Evolutionary conservation across 345 rosid genomes (phyloP).

Genomic region (Boechera stricta): DNA sequence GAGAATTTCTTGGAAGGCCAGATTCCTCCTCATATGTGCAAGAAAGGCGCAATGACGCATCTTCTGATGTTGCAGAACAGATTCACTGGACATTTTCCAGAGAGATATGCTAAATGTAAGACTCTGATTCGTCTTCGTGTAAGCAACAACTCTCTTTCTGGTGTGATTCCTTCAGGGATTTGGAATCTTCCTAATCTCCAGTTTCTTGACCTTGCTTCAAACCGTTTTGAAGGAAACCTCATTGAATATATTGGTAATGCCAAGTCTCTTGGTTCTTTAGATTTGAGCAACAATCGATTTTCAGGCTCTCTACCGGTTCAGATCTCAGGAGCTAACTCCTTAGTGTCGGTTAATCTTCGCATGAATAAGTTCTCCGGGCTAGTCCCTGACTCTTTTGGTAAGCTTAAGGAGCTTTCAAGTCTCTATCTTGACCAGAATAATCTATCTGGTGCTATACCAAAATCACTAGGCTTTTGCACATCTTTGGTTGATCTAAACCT

Average conservation of each 20-base stretch:
- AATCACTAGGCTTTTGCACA: constrained; percentile 60
- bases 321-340: constrained; percentile 61
- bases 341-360: constrained; percentile 57
- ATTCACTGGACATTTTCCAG: constrained; percentile 68
- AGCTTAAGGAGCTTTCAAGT: constrained; percentile 58
- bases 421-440: constrained; percentile 56
- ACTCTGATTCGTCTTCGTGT: constrained; percentile 64
- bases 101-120: constrained; percentile 59
- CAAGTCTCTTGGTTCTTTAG: constrained; percentile 60
- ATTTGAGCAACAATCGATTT: constrained; percentile 59
- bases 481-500: constrained; percentile 61
- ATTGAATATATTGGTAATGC: constrained; percentile 60
- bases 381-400: constrained; percentile 59
- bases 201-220: constrained; percentile 64
- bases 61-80: constrained; percentile 71
- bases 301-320: constrained; percentile 64
- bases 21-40: constrained; percentile 85
- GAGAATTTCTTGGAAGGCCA: constrained; percentile 79
- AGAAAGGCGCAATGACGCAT: constrained; percentile 62
- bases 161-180: constrained; percentile 62
- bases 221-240: constrained; percentile 66
- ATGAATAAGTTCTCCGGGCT: constrained; percentile 62
- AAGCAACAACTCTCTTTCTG: constrained; percentile 69
- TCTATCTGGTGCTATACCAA: constrained; percentile 67
- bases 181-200: constrained; percentile 76